A percentile compares a stretch with the other conserved stretches of the same genome.
Conservation (phyloP, 208 protist genomes). For the Leishmania gerbilli region DNA sequence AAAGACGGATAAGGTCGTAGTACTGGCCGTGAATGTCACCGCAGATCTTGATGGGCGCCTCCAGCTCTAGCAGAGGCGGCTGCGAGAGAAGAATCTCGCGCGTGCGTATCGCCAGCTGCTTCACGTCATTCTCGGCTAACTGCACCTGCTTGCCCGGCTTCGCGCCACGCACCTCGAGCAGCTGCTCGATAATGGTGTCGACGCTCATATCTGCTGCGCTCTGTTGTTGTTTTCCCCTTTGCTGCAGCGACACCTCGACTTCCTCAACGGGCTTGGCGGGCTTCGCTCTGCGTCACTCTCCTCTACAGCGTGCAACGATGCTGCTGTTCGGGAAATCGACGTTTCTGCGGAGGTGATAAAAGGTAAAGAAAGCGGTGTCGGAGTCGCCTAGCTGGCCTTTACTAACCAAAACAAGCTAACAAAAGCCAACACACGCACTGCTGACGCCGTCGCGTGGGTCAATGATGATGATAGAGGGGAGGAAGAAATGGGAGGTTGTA, state of each 20-base stretch:
- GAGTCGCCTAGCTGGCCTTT: background rate
- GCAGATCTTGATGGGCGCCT: constrained; percentile 94
- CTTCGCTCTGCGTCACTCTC: background rate
- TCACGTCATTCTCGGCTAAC: constrained; percentile 90
- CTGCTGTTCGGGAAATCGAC: background rate
- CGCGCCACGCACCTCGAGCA: constrained; percentile 89
- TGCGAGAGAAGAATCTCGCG: constrained; percentile 90
- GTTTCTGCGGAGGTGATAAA: background rate
- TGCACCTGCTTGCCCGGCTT: constrained; percentile 90
- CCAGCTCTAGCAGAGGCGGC: constrained; percentile 86
- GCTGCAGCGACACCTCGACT: background rate
- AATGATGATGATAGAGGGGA: background rate
- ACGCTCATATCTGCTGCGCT: constrained; percentile 54
- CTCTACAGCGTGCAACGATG: background rate
- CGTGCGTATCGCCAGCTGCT: constrained; percentile 77
- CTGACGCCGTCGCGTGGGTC: background rate
- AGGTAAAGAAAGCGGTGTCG: background rate
- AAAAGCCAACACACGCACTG: background rate
- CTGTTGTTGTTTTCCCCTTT: background rate
- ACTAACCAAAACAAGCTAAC: background rate
- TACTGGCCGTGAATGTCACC: constrained; percentile 99
- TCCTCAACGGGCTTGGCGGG: background rate
- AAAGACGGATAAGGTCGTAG: constrained; percentile 99
- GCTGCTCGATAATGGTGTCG: constrained; percentile 92
- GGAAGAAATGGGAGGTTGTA: background rate